Conservation (phyloP, 2,329 filamentous ascomycete species). For the Penicillium sp. region DNA sequence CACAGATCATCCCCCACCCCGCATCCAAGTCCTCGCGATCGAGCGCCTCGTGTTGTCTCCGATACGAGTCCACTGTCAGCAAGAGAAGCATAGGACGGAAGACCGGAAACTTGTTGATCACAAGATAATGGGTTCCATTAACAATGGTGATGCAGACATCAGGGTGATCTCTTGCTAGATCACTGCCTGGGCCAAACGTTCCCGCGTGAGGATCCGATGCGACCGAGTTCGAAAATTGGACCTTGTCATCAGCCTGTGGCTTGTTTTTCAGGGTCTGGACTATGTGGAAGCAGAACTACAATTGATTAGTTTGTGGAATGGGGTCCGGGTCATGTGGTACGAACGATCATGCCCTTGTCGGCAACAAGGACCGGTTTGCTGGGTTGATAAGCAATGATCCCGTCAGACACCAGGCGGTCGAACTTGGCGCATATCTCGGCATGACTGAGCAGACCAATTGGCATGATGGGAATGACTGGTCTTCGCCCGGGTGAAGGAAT, state of each 20-base stretch:
- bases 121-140: conserved; percentile 46
- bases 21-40: conserved; percentile 43
- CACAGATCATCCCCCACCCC: conserved; percentile 33
- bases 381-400: conserved; percentile 10
- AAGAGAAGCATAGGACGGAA: conserved; percentile 51
- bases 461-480: background rate
- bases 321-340: background rate
- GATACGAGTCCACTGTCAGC: conserved; percentile 49
- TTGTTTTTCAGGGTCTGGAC: conserved; percentile 4
- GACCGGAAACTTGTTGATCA: conserved; percentile 52
- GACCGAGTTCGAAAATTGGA: background rate
- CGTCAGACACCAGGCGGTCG: conserved; percentile 8
- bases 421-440: conserved; percentile 14
- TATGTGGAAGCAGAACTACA: conserved; percentile 11
- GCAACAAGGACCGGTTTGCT: conserved; percentile 4
- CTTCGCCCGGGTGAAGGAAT: background rate
- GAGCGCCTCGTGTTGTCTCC: conserved; percentile 48
- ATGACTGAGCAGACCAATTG: conserved; percentile 7
- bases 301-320: background rate
- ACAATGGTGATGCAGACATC: conserved; percentile 45
- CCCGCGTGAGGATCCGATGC: background rate
- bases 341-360: conserved; percentile 12
- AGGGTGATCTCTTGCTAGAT: conserved; percentile 45
- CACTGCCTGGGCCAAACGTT: conserved; percentile 23
- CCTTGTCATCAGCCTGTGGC: conserved; percentile 8